phyloP scores from a whole-genome alignment of 345 rosid genomes.

The Eucalyptus tenuipes region DNA sequence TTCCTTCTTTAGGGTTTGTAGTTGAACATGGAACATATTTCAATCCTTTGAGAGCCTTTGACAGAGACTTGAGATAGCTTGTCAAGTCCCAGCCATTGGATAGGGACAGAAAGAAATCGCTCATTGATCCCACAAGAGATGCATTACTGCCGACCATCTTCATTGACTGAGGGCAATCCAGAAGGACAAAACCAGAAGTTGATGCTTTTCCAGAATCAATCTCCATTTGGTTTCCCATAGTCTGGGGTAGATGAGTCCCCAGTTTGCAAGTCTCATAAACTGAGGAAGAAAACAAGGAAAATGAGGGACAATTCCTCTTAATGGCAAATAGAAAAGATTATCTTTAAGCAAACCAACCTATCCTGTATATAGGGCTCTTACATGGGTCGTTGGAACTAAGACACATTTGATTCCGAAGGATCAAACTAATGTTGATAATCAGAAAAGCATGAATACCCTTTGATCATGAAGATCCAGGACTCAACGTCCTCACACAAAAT shows the following conservation, averaged over 20 bases:
- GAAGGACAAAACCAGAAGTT: conserved; percentile 73
- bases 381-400: neutral
- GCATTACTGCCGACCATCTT: conserved; percentile 90
- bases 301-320: neutral
- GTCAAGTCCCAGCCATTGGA: conserved; percentile 98
- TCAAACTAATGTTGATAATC: neutral
- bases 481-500: neutral
- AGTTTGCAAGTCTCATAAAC: conserved; percentile 93
- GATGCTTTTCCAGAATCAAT: conserved; percentile 57
- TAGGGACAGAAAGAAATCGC: conserved; percentile 92
- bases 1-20: conserved; percentile 82
- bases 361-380: neutral
- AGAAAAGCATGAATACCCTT: neutral
- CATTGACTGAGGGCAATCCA: conserved; percentile 97
- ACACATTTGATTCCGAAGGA: neutral
- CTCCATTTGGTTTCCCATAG: conserved; percentile 78
- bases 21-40: conserved; percentile 53
- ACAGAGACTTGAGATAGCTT: conserved; percentile 90
- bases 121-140: conserved; percentile 92
- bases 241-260: conserved; percentile 88
- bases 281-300: conserved; percentile 2
- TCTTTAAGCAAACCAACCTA: neutral
- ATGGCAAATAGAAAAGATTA: neutral
- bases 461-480: neutral
- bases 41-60: conserved; percentile 74